These are phyloP conservation scores for Arthroderma sp. DNA, from an alignment of 2,329 filamentous ascomycete species.

Conservation along the genomic window DNA sequence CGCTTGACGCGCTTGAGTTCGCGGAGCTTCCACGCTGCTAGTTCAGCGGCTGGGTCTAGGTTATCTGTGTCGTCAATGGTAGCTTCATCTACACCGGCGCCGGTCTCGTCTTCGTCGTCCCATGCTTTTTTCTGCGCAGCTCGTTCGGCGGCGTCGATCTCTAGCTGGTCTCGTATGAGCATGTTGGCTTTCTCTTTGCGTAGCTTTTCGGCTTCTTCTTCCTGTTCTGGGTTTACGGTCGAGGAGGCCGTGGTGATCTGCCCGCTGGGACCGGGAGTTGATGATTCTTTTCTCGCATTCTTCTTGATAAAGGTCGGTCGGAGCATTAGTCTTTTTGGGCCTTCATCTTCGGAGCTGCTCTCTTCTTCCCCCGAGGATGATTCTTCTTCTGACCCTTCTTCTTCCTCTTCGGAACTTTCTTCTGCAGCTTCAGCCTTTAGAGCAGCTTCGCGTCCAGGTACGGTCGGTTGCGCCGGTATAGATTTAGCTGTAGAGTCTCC, in stretches of 20 bases:
- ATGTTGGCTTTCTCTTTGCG: constrained; percentile 58
- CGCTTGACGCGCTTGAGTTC: constrained; percentile 82
- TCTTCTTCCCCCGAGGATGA: constrained; percentile 6
- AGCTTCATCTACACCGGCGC: constrained; percentile 52
- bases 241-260: constrained; percentile 10
- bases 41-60: constrained; percentile 73
- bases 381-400: constrained; percentile 3
- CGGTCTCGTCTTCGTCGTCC: constrained; percentile 55
- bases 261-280: constrained; percentile 14
- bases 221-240: constrained; percentile 27
- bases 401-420: background rate
- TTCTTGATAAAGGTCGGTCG: constrained; percentile 58
- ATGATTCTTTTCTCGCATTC: constrained; percentile 38
- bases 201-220: constrained; percentile 31
- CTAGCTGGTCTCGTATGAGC: constrained; percentile 77
- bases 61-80: constrained; percentile 84
- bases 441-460: background rate
- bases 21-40: constrained; percentile 84
- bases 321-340: constrained; percentile 42
- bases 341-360: constrained; percentile 24
- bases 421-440: background rate
- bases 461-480: background rate
- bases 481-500: constrained; percentile 12
- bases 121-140: constrained; percentile 70
- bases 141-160: constrained; percentile 63